These are phyloP conservation scores for Aspergillus coremiiformis DNA, from an alignment of 495 filamentous ascomycete species.

Conservation along the genomic window DNA sequence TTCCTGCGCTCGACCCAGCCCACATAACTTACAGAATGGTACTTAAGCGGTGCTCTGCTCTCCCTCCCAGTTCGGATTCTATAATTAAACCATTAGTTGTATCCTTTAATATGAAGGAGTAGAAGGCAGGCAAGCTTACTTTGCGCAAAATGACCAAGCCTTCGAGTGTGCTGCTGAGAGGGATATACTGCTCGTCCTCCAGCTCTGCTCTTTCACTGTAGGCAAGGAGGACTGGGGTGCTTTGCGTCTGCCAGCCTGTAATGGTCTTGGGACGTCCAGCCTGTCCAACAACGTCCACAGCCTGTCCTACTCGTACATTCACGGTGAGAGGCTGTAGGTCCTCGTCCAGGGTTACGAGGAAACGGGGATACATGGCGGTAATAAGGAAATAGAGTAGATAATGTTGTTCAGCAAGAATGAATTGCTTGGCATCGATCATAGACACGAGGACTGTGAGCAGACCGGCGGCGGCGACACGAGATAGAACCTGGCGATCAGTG, in stretches of 20 bases:
- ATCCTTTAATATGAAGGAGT: neutral
- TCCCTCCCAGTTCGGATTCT: constrained; percentile 51
- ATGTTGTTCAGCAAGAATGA: constrained; percentile 81
- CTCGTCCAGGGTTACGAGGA: constrained; percentile 93
- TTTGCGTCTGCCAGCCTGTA: constrained; percentile 99
- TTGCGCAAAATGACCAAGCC: constrained; percentile 94
- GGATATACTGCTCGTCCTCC: constrained; percentile 95
- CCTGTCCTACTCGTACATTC: constrained; percentile 94
- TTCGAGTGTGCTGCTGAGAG: constrained; percentile 82
- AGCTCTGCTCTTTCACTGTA: constrained; percentile 93
- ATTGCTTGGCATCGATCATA: constrained; percentile 90
- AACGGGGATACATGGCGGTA: constrained; percentile 94
- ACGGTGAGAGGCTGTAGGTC: constrained; percentile 87
- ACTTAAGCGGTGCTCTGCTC: constrained; percentile 25
- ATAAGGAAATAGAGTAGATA: constrained; percentile 97
- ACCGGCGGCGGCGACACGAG: constrained; percentile 81
- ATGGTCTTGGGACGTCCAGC: constrained; percentile 97
- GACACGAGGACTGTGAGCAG: constrained; percentile 83
- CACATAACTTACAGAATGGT: constrained; percentile 16
- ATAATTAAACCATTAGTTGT: constrained; percentile 20
- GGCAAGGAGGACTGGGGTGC: constrained; percentile 86
- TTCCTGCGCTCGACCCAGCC: constrained; percentile 14
- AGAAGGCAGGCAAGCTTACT: constrained; percentile 48
- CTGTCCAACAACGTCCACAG: constrained; percentile 96
- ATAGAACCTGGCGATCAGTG: constrained; percentile 92